Conservation (phyloP, 1,139 yeast species). For the Yamadazyma mexicana region DNA sequence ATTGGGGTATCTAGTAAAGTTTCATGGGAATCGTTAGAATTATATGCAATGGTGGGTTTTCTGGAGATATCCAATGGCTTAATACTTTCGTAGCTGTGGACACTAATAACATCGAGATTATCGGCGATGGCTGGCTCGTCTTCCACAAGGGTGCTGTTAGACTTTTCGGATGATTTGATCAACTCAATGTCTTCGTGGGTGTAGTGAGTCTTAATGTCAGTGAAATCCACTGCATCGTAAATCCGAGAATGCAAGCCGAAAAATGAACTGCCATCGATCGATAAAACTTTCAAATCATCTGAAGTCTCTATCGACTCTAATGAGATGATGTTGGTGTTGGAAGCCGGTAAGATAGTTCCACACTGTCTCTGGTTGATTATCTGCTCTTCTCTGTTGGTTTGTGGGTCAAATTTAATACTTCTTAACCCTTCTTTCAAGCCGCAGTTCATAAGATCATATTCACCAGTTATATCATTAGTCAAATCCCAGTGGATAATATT, state of each 20-base stretch:
- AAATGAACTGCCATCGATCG: slow-evolving; percentile 56
- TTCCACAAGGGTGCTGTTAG: slow-evolving; percentile 31
- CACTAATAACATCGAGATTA: not conserved
- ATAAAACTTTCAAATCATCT: slow-evolving; percentile 40
- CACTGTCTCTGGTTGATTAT: slow-evolving; percentile 49
- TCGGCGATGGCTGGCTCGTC: slow-evolving; percentile 4
- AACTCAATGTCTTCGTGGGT: slow-evolving; percentile 33
- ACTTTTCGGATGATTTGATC: slow-evolving; percentile 18
- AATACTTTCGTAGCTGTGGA: slow-evolving; percentile 13
- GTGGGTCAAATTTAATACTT: slow-evolving; percentile 39
- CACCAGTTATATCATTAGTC: slow-evolving; percentile 24
- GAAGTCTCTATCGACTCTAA: slow-evolving; percentile 36
- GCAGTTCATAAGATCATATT: slow-evolving; percentile 33
- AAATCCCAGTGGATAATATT: slow-evolving; percentile 74
- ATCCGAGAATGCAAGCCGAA: slow-evolving; percentile 54
- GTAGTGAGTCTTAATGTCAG: slow-evolving; percentile 28
- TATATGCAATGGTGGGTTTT: slow-evolving; percentile 15
- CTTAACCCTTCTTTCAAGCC: slow-evolving; percentile 49
- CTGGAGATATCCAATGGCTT: slow-evolving; percentile 28
- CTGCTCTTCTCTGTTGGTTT: slow-evolving; percentile 30
- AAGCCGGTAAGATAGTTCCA: slow-evolving; percentile 62
- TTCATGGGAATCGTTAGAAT: slow-evolving; percentile 18
- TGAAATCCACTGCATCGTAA: slow-evolving; percentile 31
- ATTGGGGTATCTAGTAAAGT: slow-evolving; percentile 17
- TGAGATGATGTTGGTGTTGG: slow-evolving; percentile 49